Base-by-base conservation (phyloP, 371 early-diverging fungal species). In the Cokeromyces recurvatus region DNA sequence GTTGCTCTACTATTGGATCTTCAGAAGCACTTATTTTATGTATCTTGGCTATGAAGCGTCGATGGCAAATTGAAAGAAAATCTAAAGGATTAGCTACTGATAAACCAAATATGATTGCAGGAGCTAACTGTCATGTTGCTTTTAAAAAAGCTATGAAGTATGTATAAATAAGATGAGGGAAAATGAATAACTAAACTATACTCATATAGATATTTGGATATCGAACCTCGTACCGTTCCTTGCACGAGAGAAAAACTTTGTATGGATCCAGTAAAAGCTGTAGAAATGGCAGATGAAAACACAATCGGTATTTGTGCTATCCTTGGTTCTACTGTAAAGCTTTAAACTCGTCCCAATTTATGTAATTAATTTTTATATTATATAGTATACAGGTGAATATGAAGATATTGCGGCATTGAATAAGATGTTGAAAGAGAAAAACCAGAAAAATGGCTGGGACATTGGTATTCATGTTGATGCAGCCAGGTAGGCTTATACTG, bases 381-480 rank as follows among this genome's bases (percentile, higher is more conserved):
- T 20, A 0, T 59, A 68, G 68, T 91, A 85, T 64, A 91, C 90
- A 5, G 90, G 90, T 27, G 87, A 89, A 49, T 89, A 79, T 59
- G 91, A 91, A 57, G 79, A 84, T 55, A 87, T 85, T 12, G 59
- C 76, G 29, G 67, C 60, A 7, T 64, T 89, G 48, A 62, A 76
- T 32, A 55, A 72, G 3, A 59, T 79, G 20, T 64, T 91, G 38
- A 82, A 83, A 11, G 68, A 66, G 29, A 74, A 81, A 48, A 52
- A 77, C 32, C 48, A 54, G 31, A 66, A 74, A 15, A 80, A 53
- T 12, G 86, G 80, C 3, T 71, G 56, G 55, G 81, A 82, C 35
- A 55, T 88, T 38, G 81, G 79, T 8, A 87, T 90, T 52, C 90
- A 90, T 59, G 82, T 90, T 22, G 89, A 89, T 57, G 90, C 85